Conservation (phyloP, 805 yeast species). For the Starmerella apis region DNA sequence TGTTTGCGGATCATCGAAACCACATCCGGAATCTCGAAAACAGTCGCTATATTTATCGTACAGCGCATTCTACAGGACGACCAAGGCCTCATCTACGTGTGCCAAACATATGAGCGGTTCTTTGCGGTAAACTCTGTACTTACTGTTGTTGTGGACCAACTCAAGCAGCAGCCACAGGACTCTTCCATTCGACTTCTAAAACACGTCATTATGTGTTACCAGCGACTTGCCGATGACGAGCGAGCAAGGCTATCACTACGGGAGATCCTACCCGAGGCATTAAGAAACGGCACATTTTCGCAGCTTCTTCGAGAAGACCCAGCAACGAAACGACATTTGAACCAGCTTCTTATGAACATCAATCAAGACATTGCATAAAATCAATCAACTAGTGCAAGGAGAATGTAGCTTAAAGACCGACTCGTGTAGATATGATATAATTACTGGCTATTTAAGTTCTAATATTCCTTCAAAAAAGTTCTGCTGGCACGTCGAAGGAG, state of each 20-base stretch:
- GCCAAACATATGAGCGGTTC: slow-evolving; percentile 90
- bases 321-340: slow-evolving; percentile 76
- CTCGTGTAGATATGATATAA: no score
- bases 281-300: slow-evolving; percentile 78
- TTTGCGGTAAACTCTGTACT: slow-evolving; percentile 87
- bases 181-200: slow-evolving; percentile 70
- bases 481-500: no score
- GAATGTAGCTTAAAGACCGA: no score
- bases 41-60: slow-evolving; percentile 92
- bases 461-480: no score
- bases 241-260: slow-evolving; percentile 84
- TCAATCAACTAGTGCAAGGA: no score
- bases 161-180: slow-evolving; percentile 48
- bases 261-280: slow-evolving; percentile 73
- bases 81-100: slow-evolving; percentile 78
- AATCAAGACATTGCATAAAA: slow-evolving; percentile 14
- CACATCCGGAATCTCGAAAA: slow-evolving; percentile 84
- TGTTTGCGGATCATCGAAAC: slow-evolving; percentile 93
- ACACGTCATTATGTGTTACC: slow-evolving; percentile 88
- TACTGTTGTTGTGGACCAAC: slow-evolving; percentile 77
- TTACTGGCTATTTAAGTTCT: no score
- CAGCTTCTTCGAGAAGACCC: slow-evolving; percentile 71
- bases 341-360: slow-evolving; percentile 65
- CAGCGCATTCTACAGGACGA: slow-evolving; percentile 90
- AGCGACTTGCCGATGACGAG: slow-evolving; percentile 77